These are phyloP conservation scores for Candida schatavii DNA, from an alignment of 805 yeast species.

Conservation along the genomic window DNA sequence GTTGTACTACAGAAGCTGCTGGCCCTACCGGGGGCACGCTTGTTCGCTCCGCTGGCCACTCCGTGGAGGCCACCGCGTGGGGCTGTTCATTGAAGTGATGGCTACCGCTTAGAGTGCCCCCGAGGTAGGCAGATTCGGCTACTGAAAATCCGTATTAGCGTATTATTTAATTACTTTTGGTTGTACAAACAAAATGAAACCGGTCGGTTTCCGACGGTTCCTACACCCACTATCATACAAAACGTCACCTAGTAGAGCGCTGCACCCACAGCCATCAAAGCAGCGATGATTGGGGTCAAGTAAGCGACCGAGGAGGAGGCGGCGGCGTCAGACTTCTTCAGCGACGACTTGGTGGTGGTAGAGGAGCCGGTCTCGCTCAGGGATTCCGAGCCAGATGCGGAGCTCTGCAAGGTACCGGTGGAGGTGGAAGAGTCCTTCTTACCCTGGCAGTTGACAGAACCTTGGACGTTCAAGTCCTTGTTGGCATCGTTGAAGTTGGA, in stretches of 20 bases:
- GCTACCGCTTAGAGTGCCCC: too few species aligned
- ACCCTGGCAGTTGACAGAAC: slow-evolving; percentile 77
- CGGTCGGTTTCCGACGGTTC: too few species aligned
- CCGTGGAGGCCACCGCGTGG: too few species aligned
- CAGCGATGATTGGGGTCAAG: slow-evolving; percentile 28
- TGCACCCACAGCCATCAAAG: slow-evolving; percentile 37
- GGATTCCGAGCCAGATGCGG: slow-evolving; percentile 25
- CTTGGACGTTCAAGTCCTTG: slow-evolving; percentile 80
- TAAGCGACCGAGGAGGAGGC: slow-evolving; percentile 19
- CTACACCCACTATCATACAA: not conserved
- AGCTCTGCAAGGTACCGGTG: slow-evolving; percentile 38
- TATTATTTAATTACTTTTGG: too few species aligned
- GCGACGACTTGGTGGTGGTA: slow-evolving; percentile 12
- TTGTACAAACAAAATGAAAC: too few species aligned
- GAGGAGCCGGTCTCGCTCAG: slow-evolving; percentile 14
- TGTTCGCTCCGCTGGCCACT: too few species aligned
- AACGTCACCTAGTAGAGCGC: slow-evolving; percentile 25
- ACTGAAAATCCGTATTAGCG: too few species aligned
- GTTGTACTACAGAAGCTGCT: too few species aligned
- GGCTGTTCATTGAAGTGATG: too few species aligned
- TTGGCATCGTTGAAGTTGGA: slow-evolving; percentile 66
- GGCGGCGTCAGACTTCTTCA: slow-evolving; percentile 25
- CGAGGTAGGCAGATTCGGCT: too few species aligned
- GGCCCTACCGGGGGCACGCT: too few species aligned
- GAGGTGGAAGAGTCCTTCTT: slow-evolving; percentile 46